Conservation (phyloP, 164 flowering plant species). For the Stephania japonica region DNA sequence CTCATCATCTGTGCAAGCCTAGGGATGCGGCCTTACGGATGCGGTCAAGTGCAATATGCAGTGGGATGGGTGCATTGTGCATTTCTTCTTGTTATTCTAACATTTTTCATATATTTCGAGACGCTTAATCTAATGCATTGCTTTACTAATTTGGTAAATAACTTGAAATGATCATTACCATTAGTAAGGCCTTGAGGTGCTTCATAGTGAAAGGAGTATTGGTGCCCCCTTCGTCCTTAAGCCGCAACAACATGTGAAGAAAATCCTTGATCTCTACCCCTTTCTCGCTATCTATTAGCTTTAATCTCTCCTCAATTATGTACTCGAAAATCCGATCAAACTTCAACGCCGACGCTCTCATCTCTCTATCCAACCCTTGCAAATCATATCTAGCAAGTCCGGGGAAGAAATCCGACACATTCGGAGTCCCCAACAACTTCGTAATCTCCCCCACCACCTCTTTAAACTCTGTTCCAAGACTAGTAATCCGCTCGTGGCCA, state of each 20-base stretch:
- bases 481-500: background rate
- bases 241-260: slow-evolving; percentile 7
- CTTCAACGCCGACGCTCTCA: background rate
- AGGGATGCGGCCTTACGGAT: too few species aligned
- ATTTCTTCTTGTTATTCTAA: too few species aligned
- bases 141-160: background rate
- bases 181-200: slow-evolving; percentile 14
- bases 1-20: too few species aligned
- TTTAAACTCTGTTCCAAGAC: slow-evolving; percentile 8
- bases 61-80: too few species aligned
- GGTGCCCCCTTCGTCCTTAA: slow-evolving; percentile 7
- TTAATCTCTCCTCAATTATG: slow-evolving; percentile 8
- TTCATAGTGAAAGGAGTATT: slow-evolving; percentile 11
- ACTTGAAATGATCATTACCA: slow-evolving; percentile 4
- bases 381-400: slow-evolving; percentile 25
- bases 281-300: background rate
- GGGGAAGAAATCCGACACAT: slow-evolving; percentile 32
- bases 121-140: too few species aligned
- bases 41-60: too few species aligned
- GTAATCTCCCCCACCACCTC: background rate
- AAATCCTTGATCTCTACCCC: slow-evolving; percentile 11
- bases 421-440: slow-evolving; percentile 10
- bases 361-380: slow-evolving; percentile 20
- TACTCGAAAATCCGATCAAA: slow-evolving; percentile 15
- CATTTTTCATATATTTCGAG: too few species aligned